Evolutionary conservation across 2,329 filamentous ascomycete species (phyloP).

Genomic region (Penicillium sp.): DNA sequence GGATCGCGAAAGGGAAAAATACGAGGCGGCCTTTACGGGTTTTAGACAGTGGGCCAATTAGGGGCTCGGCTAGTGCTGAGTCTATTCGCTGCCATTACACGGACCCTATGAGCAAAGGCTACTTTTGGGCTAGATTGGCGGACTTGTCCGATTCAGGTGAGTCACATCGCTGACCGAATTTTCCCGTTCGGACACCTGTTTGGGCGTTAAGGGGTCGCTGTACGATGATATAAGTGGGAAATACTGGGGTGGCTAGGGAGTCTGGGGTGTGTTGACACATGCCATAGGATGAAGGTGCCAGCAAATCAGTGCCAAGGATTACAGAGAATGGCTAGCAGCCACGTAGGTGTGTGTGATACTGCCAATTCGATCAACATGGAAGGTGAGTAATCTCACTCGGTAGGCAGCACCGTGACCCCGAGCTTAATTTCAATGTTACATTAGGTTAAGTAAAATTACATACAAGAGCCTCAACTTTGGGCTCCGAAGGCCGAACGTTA

Average conservation of each 20-base stretch:
- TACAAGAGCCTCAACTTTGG: neutral
- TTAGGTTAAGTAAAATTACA: neutral
- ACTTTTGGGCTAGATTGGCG: neutral
- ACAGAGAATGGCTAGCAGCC: no score
- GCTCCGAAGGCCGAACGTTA: no score
- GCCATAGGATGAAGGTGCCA: no score
- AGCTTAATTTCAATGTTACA: neutral
- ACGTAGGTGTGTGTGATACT: neutral
- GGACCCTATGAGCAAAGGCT: neutral
- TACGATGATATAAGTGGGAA: no score
- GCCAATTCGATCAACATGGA: neutral
- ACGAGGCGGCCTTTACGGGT: neutral
- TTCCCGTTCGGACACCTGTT: neutral
- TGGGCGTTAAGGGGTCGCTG: no score
- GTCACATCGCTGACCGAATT: neutral
- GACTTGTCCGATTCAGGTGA: neutral
- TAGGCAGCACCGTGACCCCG: neutral
- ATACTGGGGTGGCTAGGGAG: no score
- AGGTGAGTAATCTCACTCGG: neutral
- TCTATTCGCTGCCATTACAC: neutral
- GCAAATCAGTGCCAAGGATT: no score
- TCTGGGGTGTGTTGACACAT: no score
- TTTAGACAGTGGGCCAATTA: neutral
- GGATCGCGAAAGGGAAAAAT: conserved; percentile 1
- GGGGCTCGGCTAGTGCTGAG: neutral